phyloP scores from a whole-genome alignment of 2,329 filamentous ascomycete species.

The Fusarium euwallaceae region DNA sequence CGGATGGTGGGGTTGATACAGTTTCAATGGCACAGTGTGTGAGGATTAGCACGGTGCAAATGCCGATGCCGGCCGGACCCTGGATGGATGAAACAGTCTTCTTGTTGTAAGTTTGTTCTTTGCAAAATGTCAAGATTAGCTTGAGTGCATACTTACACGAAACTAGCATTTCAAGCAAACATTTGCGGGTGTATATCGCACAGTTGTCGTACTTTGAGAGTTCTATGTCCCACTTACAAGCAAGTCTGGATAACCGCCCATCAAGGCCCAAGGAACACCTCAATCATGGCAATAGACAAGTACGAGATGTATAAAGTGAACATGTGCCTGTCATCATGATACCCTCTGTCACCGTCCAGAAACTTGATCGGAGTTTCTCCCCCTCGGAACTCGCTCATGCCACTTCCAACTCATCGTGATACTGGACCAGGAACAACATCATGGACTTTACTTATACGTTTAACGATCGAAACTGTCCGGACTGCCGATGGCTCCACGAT shows the following conservation, averaged over 20 bases:
- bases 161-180: neutral
- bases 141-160: neutral
- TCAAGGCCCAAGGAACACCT: neutral
- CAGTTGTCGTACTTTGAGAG: neutral
- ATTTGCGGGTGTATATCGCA: neutral
- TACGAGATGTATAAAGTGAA: neutral
- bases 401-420: neutral
- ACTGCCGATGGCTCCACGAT: neutral
- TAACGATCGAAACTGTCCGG: neutral
- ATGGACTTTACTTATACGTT: neutral
- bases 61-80: constrained; percentile 3
- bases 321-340: constrained; percentile 3
- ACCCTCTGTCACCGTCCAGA: neutral
- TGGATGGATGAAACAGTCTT: neutral
- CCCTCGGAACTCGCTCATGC: neutral
- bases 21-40: constrained; percentile 35
- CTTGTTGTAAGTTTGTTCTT: neutral
- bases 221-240: neutral
- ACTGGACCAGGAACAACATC: neutral
- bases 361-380: neutral
- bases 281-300: neutral
- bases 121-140: neutral
- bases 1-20: constrained; percentile 40
- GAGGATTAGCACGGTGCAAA: neutral
- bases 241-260: neutral